These are phyloP conservation scores for Tylopilus sp. DNA, from an alignment of 768 basidiomycete genomes.

Conservation along the genomic window DNA sequence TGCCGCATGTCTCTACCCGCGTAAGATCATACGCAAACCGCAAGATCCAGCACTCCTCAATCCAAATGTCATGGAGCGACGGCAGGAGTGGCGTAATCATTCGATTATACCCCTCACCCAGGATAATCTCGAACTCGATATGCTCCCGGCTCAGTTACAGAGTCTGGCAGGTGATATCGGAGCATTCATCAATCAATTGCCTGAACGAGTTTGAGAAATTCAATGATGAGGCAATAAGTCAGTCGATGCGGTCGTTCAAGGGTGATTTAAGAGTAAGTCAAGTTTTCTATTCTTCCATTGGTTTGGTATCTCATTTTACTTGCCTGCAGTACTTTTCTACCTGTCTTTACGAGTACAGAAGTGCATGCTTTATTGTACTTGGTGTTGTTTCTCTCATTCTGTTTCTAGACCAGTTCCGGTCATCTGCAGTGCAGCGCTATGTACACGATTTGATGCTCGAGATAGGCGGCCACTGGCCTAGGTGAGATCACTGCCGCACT, in stretches of 20 bases:
- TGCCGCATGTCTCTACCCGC: conserved; percentile 49
- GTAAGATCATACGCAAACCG: conserved; percentile 38
- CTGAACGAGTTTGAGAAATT: conserved; percentile 56
- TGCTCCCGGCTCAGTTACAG: conserved; percentile 44
- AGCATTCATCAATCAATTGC: conserved; percentile 44
- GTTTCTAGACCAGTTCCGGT: conserved; percentile 44
- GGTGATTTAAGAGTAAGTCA: conserved; percentile 42
- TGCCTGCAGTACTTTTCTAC: conserved; percentile 45
- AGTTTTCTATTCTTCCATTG: background rate
- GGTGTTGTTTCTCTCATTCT: background rate
- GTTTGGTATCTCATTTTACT: background rate
- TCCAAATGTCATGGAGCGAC: conserved; percentile 29
- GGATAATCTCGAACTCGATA: conserved; percentile 42
- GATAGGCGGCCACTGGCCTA: conserved; percentile 49
- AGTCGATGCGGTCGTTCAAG: conserved; percentile 45
- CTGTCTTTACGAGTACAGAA: conserved; percentile 44
- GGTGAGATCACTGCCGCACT: conserved; percentile 46
- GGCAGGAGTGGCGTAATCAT: conserved; percentile 31
- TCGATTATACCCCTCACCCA: conserved; percentile 35
- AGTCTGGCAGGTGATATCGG: conserved; percentile 44
- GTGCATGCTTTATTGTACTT: conserved; percentile 19
- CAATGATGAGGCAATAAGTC: conserved; percentile 46
- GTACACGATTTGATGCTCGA: conserved; percentile 46
- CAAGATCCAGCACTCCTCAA: conserved; percentile 35
- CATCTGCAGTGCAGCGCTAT: conserved; percentile 49